Conservation (phyloP, 1,139 yeast genomes). For the Magnusiomyces tetraspermus region DNA sequence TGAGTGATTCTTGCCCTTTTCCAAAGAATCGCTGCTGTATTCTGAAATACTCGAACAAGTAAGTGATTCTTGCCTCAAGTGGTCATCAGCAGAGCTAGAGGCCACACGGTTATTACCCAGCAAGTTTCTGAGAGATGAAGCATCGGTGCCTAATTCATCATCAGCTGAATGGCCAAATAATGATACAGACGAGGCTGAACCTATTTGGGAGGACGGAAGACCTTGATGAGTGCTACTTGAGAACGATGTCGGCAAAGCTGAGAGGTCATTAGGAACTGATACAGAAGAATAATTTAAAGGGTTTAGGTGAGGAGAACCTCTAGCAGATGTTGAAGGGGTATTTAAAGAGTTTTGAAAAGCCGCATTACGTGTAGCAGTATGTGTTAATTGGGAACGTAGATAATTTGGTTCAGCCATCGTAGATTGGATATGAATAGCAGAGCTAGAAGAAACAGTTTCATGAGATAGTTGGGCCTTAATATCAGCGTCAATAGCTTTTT, state of each 20-base stretch:
- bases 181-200: not conserved
- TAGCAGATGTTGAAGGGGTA: not conserved
- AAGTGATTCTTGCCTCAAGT: too few relatives aligned
- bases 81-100: not conserved
- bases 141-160: not conserved
- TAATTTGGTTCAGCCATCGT: too few relatives aligned
- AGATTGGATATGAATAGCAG: not conserved
- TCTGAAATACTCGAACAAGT: too few relatives aligned
- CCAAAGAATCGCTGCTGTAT: too few relatives aligned
- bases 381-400: too few relatives aligned
- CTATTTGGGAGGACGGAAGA: not conserved
- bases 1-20: too few relatives aligned
- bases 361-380: too few relatives aligned
- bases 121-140: not conserved
- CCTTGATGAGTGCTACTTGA: not conserved
- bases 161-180: not conserved
- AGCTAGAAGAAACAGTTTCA: not conserved
- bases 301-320: not conserved
- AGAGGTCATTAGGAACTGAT: not conserved
- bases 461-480: not conserved
- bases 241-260: not conserved
- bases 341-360: not conserved
- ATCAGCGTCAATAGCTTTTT: conserved; percentile 7
- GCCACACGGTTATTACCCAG: not conserved
- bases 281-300: not conserved